Evolutionary conservation across 2,329 filamentous ascomycete genomes (phyloP).

Genomic region (Ustilaginoidea virens): DNA sequence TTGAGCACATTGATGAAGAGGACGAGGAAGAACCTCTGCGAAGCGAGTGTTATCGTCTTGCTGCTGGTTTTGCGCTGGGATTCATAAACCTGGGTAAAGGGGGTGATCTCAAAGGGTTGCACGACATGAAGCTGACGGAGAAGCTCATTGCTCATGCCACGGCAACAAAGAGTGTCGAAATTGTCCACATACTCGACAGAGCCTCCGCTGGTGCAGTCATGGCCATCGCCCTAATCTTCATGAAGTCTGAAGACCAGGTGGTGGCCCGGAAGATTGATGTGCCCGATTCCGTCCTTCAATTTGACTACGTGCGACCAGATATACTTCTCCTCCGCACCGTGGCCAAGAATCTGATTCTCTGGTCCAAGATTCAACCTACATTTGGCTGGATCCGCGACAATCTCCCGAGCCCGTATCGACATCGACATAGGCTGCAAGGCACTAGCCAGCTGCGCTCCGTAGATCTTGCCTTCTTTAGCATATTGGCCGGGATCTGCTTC

Average conservation of each 20-base stretch:
- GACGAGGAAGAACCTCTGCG: slow-evolving; percentile 76
- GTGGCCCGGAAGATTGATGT: slow-evolving; percentile 87
- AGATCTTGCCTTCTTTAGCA: slow-evolving; percentile 86
- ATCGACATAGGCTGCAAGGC: slow-evolving; percentile 41
- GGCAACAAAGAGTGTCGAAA: slow-evolving; percentile 75
- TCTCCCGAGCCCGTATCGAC: slow-evolving; percentile 54
- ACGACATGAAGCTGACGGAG: slow-evolving; percentile 88
- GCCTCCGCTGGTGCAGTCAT: slow-evolving; percentile 88
- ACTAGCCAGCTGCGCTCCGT: slow-evolving; percentile 55
- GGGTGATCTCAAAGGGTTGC: slow-evolving; percentile 69
- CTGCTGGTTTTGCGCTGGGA: slow-evolving; percentile 83
- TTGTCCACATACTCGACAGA: slow-evolving; percentile 85
- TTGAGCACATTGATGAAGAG: slow-evolving; percentile 66
- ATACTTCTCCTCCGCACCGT: slow-evolving; percentile 81
- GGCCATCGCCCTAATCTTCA: slow-evolving; percentile 80
- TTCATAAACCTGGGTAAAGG: slow-evolving; percentile 92
- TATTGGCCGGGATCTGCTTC: slow-evolving; percentile 78
- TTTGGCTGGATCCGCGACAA: slow-evolving; percentile 62
- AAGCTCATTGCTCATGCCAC: slow-evolving; percentile 75
- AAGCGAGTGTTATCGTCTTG: slow-evolving; percentile 90
- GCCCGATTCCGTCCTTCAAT: slow-evolving; percentile 77
- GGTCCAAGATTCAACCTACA: slow-evolving; percentile 64
- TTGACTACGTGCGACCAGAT: slow-evolving; percentile 90
- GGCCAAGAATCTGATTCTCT: slow-evolving; percentile 82
- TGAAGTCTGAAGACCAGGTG: slow-evolving; percentile 84